A percentile compares a stretch with the other conserved stretches of the same genome.
Conservation (phyloP, 768 basidiomycete genomes). For the Phylloporus scabripes region DNA sequence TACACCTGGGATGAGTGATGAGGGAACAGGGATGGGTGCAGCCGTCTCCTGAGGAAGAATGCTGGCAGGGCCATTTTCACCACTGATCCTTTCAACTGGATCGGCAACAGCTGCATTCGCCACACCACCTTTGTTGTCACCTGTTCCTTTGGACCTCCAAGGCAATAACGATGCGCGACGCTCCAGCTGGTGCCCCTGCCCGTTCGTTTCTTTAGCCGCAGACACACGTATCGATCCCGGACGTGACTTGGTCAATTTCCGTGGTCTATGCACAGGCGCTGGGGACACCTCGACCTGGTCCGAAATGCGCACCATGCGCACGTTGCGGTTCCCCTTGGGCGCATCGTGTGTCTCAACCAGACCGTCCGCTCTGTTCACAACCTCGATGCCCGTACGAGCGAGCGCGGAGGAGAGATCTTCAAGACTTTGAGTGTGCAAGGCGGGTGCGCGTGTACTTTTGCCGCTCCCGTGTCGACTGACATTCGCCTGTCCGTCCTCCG, state of each 20-base stretch:
- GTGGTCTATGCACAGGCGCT: constrained; percentile 7
- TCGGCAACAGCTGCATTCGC: not conserved
- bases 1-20: not conserved
- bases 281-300: constrained; percentile 21
- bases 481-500: not conserved
- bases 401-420: constrained; percentile 21
- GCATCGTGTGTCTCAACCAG: not conserved
- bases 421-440: constrained; percentile 18
- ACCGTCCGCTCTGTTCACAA: not conserved
- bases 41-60: not conserved
- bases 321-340: constrained; percentile 14
- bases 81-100: not conserved
- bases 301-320: constrained; percentile 23
- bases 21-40: not conserved
- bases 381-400: constrained; percentile 17
- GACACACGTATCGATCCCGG: not conserved
- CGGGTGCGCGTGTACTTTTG: not conserved
- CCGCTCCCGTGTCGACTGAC: not conserved
- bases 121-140: not conserved
- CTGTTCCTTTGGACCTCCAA: constrained; percentile 17
- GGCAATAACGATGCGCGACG: constrained; percentile 18
- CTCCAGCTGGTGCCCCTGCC: constrained; percentile 2
- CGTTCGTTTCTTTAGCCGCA: not conserved
- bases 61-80: not conserved
- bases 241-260: constrained; percentile 22